Evolutionary conservation across 495 filamentous ascomycete species (phyloP), one percentile per base, ranked within the genome.

Genomic region (Penicillium alfredii): DNA sequence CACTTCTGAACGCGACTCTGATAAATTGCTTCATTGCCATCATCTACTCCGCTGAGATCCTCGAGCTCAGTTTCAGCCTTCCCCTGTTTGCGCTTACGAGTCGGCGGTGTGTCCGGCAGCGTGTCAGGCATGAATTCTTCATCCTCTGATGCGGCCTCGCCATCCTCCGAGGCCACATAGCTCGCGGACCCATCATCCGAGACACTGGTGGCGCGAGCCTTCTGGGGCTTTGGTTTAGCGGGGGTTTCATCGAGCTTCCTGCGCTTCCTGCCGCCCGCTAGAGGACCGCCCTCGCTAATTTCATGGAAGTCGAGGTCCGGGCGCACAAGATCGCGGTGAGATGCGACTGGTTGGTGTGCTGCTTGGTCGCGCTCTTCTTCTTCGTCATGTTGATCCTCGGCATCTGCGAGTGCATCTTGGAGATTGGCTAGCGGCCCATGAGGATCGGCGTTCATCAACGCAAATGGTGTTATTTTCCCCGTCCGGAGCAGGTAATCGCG

Each of bases 381-480:
- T 42, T 83, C 78, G 42, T 75, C 70, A 3, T 77, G 49, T 30
- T 77, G 68, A 36, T 82, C 79, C 46, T 88, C 87, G 0, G 85
- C 85, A 38, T 88, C 83, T 9, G 86, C 64, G 28, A 94, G 72
- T 6, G 78, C 84, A 56, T 85, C 74, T 13, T 78, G 75, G 4
- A 92, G 67, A 32, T 76, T 78, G 11, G 79, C 74, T 23, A 76
- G 66, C 4, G 73, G 64, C 1, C 73, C 77, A 24, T 69, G 67
- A 12, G 64, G 58, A 14, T 69, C 64, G 19, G 68, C 70, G 27
- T 72, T 69, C 49, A 89, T 72, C 33, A 78, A 80, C 2, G 88
- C 82, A 40, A 98, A 97, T 0, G 92, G 92, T 0, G 92, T 98
- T 47, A 98, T 98, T 60, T 97, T 95, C 34, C 92, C 92, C 0